Conservation (phyloP, 2,329 filamentous ascomycete species). For the Ophiosphaerella herpotricha region DNA sequence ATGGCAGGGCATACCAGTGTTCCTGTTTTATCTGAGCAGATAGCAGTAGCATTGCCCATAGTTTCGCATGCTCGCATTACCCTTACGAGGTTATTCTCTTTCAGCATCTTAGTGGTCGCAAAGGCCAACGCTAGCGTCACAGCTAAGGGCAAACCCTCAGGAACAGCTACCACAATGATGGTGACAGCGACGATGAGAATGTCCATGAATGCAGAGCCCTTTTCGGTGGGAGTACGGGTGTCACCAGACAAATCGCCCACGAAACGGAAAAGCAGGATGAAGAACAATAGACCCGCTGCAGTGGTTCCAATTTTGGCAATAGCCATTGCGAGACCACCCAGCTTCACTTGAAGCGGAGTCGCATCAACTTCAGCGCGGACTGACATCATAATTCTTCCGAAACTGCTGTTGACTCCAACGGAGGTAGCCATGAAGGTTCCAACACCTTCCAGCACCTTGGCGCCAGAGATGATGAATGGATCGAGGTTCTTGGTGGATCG, state of each 20-base stretch:
- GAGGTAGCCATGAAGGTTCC: conserved; percentile 61
- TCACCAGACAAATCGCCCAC: conserved; percentile 37
- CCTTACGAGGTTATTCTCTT: conserved; percentile 43
- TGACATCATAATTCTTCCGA: conserved; percentile 62
- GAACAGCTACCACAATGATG: conserved; percentile 50
- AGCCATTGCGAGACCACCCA: conserved; percentile 56
- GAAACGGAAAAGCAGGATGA: conserved; percentile 47
- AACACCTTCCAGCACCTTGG: conserved; percentile 57
- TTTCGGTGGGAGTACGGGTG: conserved; percentile 27
- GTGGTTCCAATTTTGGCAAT: conserved; percentile 57
- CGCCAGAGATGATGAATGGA: conserved; percentile 66
- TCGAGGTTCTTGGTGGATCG: conserved; percentile 59
- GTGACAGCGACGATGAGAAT: conserved; percentile 51
- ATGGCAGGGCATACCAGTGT: conserved; percentile 18
- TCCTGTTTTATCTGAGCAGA: conserved; percentile 45
- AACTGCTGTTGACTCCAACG: conserved; percentile 60
- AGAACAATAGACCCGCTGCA: conserved; percentile 46
- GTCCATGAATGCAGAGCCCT: conserved; percentile 46
- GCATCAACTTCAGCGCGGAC: conserved; percentile 58
- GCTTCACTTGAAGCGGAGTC: conserved; percentile 60
- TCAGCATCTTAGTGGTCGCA: conserved; percentile 42
- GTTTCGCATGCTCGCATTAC: conserved; percentile 41
- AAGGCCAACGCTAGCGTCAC: conserved; percentile 44
- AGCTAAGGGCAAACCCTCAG: conserved; percentile 45
- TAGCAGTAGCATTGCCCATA: conserved; percentile 43